phyloP scores from a whole-genome alignment of 257 asterid genomes.

The Solanum raphanifolium region DNA sequence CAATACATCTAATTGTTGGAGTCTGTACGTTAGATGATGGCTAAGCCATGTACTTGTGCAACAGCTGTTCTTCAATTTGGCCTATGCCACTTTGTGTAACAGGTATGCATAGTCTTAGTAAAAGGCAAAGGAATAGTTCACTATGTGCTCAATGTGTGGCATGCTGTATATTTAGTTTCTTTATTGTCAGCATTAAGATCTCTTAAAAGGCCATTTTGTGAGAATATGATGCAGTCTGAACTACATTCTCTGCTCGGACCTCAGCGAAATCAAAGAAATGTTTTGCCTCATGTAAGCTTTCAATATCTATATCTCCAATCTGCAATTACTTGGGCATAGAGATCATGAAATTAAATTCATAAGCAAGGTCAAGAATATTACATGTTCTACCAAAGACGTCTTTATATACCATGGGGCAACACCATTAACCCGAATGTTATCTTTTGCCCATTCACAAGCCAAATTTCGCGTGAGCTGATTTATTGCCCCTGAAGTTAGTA shows the following conservation, averaged over 20 bases:
- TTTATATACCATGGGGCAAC: conserved; percentile 95
- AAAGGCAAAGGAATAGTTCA: neutral
- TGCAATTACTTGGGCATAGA: neutral
- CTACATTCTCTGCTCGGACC: neutral
- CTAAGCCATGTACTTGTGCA: neutral
- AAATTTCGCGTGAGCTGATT: conserved; percentile 83
- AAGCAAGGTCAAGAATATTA: conserved; percentile 21
- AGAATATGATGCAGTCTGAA: neutral
- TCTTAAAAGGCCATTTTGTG: neutral
- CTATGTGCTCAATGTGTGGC: neutral
- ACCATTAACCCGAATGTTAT: conserved; percentile 72
- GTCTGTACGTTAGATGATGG: neutral
- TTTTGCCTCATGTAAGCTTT: neutral
- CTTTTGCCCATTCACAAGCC: conserved; percentile 98
- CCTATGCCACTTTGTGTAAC: neutral
- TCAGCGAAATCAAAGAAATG: neutral
- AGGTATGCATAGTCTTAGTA: neutral
- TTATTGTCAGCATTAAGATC: neutral
- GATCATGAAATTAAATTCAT: neutral
- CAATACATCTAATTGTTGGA: neutral
- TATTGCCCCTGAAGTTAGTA: conserved; percentile 57
- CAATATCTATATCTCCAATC: neutral
- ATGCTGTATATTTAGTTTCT: neutral
- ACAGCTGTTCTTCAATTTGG: neutral
- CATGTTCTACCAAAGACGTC: conserved; percentile 69